Evolutionary conservation across 352 stramenopile species (phyloP).

Genomic region (Phytophthora quininea): DNA sequence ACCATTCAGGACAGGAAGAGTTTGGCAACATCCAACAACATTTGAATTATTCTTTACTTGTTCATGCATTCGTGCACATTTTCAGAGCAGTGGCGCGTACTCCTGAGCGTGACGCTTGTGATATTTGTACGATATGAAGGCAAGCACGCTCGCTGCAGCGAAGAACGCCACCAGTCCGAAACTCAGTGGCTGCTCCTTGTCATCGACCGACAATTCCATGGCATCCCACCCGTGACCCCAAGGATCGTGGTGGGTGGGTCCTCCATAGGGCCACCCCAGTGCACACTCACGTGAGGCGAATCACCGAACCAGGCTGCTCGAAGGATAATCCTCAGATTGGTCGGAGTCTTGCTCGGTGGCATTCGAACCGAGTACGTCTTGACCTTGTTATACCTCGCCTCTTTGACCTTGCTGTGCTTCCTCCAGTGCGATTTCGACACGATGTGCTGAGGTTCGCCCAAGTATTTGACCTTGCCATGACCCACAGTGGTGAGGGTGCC

Average conservation of each 20-base stretch:
- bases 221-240: slow-evolving; percentile 1
- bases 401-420: slow-evolving; percentile 36
- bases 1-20: slow-evolving; percentile 6
- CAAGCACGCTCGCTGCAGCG: slow-evolving; percentile 6
- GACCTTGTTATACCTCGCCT: slow-evolving; percentile 33
- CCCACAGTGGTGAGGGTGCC: slow-evolving; percentile 29
- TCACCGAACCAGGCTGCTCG: slow-evolving; percentile 28
- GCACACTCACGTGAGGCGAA: slow-evolving; percentile 26
- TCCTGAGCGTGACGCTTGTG: background rate
- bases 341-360: slow-evolving; percentile 18
- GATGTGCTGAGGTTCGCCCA: slow-evolving; percentile 27
- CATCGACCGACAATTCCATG: background rate
- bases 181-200: background rate
- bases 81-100: background rate
- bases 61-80: background rate
- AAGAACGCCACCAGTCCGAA: background rate
- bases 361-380: slow-evolving; percentile 20
- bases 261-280: slow-evolving; percentile 13
- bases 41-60: no score
- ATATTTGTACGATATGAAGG: background rate
- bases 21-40: background rate
- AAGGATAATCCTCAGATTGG: slow-evolving; percentile 22
- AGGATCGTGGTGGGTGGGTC: slow-evolving; percentile 15
- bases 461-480: slow-evolving; percentile 39
- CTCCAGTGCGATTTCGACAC: slow-evolving; percentile 29